These are phyloP conservation scores for Alliaria petiolata DNA, from an alignment of 345 rosid species.

Conservation along the genomic window DNA sequence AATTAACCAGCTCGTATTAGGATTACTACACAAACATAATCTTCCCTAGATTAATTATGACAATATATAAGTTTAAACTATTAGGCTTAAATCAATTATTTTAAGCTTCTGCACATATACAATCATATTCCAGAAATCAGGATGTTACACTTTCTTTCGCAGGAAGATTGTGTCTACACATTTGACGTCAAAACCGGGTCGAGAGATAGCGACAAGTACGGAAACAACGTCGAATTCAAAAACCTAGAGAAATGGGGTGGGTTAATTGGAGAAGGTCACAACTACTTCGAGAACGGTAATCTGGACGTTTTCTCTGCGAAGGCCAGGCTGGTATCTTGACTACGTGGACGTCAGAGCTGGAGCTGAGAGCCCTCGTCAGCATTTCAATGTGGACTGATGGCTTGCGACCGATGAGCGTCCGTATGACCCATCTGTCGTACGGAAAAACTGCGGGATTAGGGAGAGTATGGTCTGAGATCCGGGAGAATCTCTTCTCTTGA, in stretches of 20 bases:
- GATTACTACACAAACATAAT: no score
- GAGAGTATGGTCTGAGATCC: no score
- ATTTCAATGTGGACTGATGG: conserved; percentile 85
- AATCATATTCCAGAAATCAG: no score
- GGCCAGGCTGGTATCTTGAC: conserved; percentile 80
- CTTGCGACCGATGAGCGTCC: conserved; percentile 60
- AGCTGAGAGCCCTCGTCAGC: conserved; percentile 39
- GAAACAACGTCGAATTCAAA: conserved; percentile 34
- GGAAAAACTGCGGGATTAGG: conserved; percentile 49
- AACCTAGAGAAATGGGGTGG: conserved; percentile 81
- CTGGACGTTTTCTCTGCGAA: conserved; percentile 79
- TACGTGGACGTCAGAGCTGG: conserved; percentile 80
- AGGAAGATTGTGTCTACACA: no score
- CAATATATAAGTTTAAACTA: no score
- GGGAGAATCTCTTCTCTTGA: no score
- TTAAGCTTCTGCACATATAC: no score
- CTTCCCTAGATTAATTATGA: no score
- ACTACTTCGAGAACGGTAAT: conserved; percentile 86
- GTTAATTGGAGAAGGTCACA: conserved; percentile 57
- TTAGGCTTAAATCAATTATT: no score
- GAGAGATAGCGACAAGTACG: conserved; percentile 42
- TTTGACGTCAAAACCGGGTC: no score
- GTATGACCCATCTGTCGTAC: conserved; percentile 44
- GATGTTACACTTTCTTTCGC: no score
- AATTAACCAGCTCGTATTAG: no score